These are phyloP conservation scores for Coniella lustricola DNA, from an alignment of 2,329 filamentous ascomycete genomes.

Conservation along the genomic window DNA sequence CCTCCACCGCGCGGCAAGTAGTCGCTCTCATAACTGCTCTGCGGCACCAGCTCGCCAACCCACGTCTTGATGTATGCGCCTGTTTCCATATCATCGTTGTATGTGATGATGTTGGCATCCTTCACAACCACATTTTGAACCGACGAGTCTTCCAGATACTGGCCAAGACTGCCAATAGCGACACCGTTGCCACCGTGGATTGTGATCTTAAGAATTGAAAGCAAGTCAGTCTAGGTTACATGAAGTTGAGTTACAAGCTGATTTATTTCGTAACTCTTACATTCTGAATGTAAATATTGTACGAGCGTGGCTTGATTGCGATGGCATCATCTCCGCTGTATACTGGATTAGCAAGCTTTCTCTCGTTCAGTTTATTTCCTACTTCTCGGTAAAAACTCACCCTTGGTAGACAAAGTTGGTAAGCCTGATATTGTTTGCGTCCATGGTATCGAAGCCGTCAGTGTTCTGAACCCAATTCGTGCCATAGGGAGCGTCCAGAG, in stretches of 20 bases:
- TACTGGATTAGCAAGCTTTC: background rate
- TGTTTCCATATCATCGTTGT: constrained; percentile 41
- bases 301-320: constrained; percentile 49
- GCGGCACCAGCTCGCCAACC: constrained; percentile 40
- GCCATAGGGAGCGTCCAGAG: constrained; percentile 41
- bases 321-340: constrained; percentile 45
- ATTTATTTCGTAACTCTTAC: constrained; percentile 18
- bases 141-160: constrained; percentile 47
- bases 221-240: constrained; percentile 1
- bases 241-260: too few species aligned
- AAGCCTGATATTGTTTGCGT: constrained; percentile 40
- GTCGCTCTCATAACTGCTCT: constrained; percentile 41
- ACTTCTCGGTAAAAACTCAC: background rate
- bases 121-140: constrained; percentile 42
- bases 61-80: constrained; percentile 51
- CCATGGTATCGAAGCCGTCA: constrained; percentile 52
- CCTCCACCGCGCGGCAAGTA: constrained; percentile 43
- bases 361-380: background rate
- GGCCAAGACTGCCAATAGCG: constrained; percentile 47
- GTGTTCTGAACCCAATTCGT: constrained; percentile 51
- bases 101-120: constrained; percentile 36
- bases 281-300: constrained; percentile 41
- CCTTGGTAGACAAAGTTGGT: constrained; percentile 47
- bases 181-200: constrained; percentile 49
- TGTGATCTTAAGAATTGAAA: constrained; percentile 23